Evolutionary conservation across 306 rosid genomes (phyloP), one percentile per base, ranked within the genome.

Genomic region (Quercus agrifolia): DNA sequence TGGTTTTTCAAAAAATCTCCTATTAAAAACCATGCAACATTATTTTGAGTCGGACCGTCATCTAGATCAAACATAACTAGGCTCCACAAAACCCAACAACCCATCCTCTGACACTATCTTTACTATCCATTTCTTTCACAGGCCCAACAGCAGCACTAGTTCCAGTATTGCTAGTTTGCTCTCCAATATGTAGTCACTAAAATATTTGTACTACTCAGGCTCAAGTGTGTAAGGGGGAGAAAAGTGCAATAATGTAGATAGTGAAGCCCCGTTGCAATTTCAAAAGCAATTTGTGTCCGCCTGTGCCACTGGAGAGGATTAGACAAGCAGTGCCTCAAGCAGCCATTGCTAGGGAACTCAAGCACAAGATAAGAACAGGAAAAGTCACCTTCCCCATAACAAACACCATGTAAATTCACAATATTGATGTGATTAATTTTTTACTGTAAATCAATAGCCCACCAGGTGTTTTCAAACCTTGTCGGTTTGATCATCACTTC

Each of bases 181-280:
- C 91, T 88, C 85, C 84, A 85, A 2, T 83, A 82, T 62, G 75
- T 71, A 2, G 90, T 87, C 73, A 92, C 79, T 74, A 90, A 90
- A 35, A 90, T 83, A 58, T 86, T 90, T 80, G 82, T 76, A 13
- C 81, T 87, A 71, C 80, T 85, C 4, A 92, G 71, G 52, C 75
- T 89, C 82, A 83, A 76, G 76, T 88, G 92, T 57, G 88, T 89
- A 74, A 86, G 85, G 19, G 91, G 84, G 59, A 92, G 91, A 58
- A 87, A 90, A 70, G 90, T 87, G 63, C 89, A 90, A 17, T 83
- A 81, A 59, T 87, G 91, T 23, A 92, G 82, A 81, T 92, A 88
- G 87, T 92, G 91, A 44, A 90, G 92, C 55, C 92, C 91, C 30
- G 90, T 88, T 64, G 91, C 97, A 71, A 90, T 79, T 57, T 92